phyloP scores from a whole-genome alignment of 2,329 filamentous ascomycete species.

The Colletotrichum australisinense region DNA sequence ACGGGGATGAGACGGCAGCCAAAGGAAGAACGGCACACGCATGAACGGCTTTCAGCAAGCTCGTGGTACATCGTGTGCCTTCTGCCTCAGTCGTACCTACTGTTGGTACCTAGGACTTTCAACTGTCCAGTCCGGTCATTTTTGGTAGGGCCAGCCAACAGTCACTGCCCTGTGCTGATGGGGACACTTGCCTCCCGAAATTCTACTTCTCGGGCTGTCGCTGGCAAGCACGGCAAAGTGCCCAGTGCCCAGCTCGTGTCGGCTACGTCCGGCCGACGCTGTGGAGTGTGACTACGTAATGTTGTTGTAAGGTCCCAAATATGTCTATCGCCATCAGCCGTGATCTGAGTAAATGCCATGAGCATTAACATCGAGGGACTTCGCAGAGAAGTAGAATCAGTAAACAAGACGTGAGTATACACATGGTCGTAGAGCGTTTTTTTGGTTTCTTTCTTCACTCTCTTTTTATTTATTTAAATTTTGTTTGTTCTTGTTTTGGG shows the following conservation, averaged over 20 bases:
- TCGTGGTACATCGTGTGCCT: not conserved
- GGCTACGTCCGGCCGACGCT: not conserved
- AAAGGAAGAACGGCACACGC: not conserved
- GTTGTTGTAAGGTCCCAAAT: not conserved
- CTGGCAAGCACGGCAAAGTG: not conserved
- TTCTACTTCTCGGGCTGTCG: not conserved
- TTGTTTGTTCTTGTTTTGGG: not conserved
- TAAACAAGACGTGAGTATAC: not conserved
- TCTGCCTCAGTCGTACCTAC: not conserved
- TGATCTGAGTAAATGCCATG: not conserved
- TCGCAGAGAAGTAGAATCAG: not conserved
- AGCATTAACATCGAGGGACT: not conserved
- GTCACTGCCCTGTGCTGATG: not conserved
- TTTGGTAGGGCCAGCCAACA: not conserved
- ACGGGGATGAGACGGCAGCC: slow-evolving; percentile 10
- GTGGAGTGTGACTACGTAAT: not conserved
- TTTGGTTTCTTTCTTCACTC: too few species aligned
- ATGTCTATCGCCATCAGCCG: not conserved
- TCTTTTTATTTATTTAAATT: too few species aligned
- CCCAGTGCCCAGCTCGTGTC: not conserved
- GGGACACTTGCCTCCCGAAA: too few species aligned
- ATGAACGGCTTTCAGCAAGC: not conserved
- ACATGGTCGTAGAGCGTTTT: not conserved
- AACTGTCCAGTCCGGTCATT: not conserved
- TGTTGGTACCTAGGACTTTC: not conserved